Evolutionary conservation across 2,329 filamentous ascomycete species (phyloP).

Genomic region (Coniochaeta sp.): DNA sequence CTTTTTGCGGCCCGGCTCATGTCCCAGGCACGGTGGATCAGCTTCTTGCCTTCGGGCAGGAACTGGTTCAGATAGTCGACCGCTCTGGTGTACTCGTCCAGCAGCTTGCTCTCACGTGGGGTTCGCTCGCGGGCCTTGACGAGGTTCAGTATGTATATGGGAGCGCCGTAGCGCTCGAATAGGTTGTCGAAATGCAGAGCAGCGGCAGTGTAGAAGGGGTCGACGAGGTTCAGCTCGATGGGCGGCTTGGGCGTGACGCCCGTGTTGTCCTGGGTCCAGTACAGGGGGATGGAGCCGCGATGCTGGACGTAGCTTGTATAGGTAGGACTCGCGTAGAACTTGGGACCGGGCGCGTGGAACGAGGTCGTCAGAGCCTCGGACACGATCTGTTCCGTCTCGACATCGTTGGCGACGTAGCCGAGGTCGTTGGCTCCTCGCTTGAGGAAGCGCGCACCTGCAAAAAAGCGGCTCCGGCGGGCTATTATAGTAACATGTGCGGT

Average conservation of each 20-base stretch:
- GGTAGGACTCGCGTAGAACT: slow-evolving; percentile 77
- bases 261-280: slow-evolving; percentile 95
- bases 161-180: slow-evolving; percentile 87
- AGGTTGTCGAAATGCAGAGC: slow-evolving; percentile 92
- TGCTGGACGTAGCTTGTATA: slow-evolving; percentile 98
- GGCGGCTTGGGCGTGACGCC: slow-evolving; percentile 94
- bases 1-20: slow-evolving; percentile 95
- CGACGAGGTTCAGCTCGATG: slow-evolving; percentile 89
- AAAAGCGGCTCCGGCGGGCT: slow-evolving; percentile 82
- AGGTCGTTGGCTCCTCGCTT: slow-evolving; percentile 93
- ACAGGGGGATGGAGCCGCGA: slow-evolving; percentile 88
- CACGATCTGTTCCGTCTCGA: slow-evolving; percentile 97
- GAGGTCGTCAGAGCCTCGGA: slow-evolving; percentile 91
- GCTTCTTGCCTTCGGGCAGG: slow-evolving; percentile 72
- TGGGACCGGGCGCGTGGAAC: slow-evolving; percentile 83
- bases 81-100: slow-evolving; percentile 79
- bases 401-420: slow-evolving; percentile 95
- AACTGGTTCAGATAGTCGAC: slow-evolving; percentile 94
- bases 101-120: slow-evolving; percentile 83
- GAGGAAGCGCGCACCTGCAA: slow-evolving; percentile 87
- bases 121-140: slow-evolving; percentile 84
- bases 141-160: slow-evolving; percentile 85
- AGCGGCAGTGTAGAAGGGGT: slow-evolving; percentile 91
- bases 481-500: slow-evolving; percentile 90
- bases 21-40: slow-evolving; percentile 93